These are phyloP conservation scores for Colletotrichum eleusines DNA, from an alignment of 2,329 filamentous ascomycete genomes.

Conservation along the genomic window DNA sequence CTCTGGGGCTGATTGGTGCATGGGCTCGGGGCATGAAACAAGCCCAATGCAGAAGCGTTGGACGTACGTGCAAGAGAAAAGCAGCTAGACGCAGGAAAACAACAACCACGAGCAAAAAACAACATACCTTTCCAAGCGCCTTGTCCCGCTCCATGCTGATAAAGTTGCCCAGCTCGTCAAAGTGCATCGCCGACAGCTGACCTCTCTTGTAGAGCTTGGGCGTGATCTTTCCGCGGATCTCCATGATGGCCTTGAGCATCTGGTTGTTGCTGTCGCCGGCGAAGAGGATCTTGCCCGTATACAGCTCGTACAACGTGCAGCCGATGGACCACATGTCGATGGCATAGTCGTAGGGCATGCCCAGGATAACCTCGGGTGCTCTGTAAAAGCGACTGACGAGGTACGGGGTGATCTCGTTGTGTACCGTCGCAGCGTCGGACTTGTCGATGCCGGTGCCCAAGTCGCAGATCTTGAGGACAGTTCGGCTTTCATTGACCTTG, in stretches of 20 bases:
- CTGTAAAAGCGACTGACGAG: slow-evolving; percentile 98
- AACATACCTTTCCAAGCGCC: slow-evolving; percentile 81
- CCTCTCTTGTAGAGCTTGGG: slow-evolving; percentile 89
- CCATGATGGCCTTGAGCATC: slow-evolving; percentile 97
- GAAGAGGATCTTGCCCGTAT: slow-evolving; percentile 97
- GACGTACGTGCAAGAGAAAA: slow-evolving; percentile 25
- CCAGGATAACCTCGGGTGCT: slow-evolving; percentile 95
- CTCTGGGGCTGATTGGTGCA: slow-evolving; percentile 4
- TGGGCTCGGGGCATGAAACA: slow-evolving; percentile 22
- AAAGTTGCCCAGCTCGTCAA: slow-evolving; percentile 88
- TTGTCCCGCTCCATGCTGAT: slow-evolving; percentile 88
- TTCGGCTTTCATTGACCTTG: slow-evolving; percentile 83
- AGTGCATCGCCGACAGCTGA: slow-evolving; percentile 80
- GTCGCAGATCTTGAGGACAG: slow-evolving; percentile 93
- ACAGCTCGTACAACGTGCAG: slow-evolving; percentile 96
- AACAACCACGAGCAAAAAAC: slow-evolving; percentile 39
- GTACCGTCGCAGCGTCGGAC: slow-evolving; percentile 77
- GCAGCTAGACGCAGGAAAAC: slow-evolving; percentile 35
- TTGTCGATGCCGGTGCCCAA: slow-evolving; percentile 94
- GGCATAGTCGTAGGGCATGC: slow-evolving; percentile 94
- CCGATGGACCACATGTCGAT: slow-evolving; percentile 99
- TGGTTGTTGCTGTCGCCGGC: slow-evolving; percentile 97
- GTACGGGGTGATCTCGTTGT: slow-evolving; percentile 91
- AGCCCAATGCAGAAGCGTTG: slow-evolving; percentile 26
- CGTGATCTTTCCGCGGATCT: slow-evolving; percentile 92